Evolutionary conservation across 2,329 filamentous ascomycete species (phyloP).

Genomic region (Neonectria coccinea): DNA sequence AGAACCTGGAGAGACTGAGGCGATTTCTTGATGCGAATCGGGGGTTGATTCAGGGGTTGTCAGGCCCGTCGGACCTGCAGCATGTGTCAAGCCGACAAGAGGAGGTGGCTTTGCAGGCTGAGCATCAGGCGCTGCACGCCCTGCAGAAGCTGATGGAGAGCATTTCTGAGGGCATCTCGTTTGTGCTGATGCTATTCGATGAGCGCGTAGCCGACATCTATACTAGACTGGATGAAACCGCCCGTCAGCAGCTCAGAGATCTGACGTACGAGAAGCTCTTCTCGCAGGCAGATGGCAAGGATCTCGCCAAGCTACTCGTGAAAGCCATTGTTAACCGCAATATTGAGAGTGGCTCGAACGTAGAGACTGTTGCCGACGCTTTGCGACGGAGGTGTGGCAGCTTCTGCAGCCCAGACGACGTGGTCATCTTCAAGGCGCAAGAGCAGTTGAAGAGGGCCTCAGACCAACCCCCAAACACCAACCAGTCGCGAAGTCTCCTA

Average conservation of each 20-base stretch:
- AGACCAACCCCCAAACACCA: slow-evolving; percentile 80
- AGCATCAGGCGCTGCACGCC: slow-evolving; percentile 91
- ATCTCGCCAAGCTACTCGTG: slow-evolving; percentile 92
- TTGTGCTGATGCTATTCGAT: slow-evolving; percentile 93
- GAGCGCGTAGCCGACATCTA: slow-evolving; percentile 93
- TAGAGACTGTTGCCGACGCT: slow-evolving; percentile 97
- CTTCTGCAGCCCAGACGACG: slow-evolving; percentile 97
- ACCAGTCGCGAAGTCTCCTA: slow-evolving; percentile 80
- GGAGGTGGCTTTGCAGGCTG: slow-evolving; percentile 90
- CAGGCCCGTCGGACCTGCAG: slow-evolving; percentile 88
- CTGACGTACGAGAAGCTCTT: slow-evolving; percentile 93
- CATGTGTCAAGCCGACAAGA: slow-evolving; percentile 85
- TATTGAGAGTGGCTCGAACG: slow-evolving; percentile 95
- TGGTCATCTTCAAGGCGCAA: slow-evolving; percentile 98
- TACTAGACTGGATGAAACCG: slow-evolving; percentile 75
- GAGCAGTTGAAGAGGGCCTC: slow-evolving; percentile 91
- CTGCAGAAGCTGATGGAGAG: slow-evolving; percentile 87
- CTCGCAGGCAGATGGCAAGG: slow-evolving; percentile 80
- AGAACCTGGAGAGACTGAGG: slow-evolving; percentile 80
- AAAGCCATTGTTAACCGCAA: slow-evolving; percentile 99
- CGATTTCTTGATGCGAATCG: slow-evolving; percentile 90
- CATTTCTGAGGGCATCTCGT: slow-evolving; percentile 96
- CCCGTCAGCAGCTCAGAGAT: slow-evolving; percentile 76
- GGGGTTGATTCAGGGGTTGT: slow-evolving; percentile 90
- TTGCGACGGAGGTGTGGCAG: slow-evolving; percentile 90